Evolutionary conservation across 495 filamentous ascomycete genomes (phyloP).

Genomic region (Aspergillus saccharolyticus): DNA sequence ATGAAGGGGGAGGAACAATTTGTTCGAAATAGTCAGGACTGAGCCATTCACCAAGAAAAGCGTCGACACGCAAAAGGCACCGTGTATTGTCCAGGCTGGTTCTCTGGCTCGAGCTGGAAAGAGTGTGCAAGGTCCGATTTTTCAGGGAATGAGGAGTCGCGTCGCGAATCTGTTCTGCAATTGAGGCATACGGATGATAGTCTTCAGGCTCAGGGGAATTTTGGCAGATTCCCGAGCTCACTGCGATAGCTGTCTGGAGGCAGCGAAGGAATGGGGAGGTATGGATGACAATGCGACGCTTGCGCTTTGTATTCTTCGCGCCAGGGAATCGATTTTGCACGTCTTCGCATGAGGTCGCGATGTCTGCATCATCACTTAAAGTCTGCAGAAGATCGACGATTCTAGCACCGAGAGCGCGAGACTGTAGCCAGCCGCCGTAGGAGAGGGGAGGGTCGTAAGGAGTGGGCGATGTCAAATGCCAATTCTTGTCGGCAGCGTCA

Average conservation of each 20-base stretch:
- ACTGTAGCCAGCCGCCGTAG: conserved; percentile 89
- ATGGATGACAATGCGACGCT: conserved; percentile 70
- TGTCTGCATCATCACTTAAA: conserved; percentile 22
- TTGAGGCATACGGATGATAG: not conserved
- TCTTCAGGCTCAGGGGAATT: conserved; percentile 32
- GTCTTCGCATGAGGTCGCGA: conserved; percentile 18
- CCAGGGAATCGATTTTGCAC: conserved; percentile 7
- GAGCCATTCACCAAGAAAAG: conserved; percentile 94
- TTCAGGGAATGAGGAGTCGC: not conserved
- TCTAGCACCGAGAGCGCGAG: conserved; percentile 68
- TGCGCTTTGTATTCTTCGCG: conserved; percentile 16
- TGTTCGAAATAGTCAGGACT: conserved; percentile 86
- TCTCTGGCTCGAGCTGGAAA: not conserved
- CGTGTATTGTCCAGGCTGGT: conserved; percentile 18
- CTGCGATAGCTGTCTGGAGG: conserved; percentile 84
- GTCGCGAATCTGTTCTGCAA: conserved; percentile 3
- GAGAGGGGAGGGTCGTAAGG: conserved; percentile 96
- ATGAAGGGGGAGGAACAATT: conserved; percentile 83
- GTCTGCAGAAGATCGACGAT: conserved; percentile 68
- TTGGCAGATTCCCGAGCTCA: conserved; percentile 82
- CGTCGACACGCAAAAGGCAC: conserved; percentile 67
- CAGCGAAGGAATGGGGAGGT: conserved; percentile 90
- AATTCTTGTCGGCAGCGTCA: conserved; percentile 87
- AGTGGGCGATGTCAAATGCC: conserved; percentile 90
- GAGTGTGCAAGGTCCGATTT: conserved; percentile 1